phyloP scores from a whole-genome alignment of 805 yeast genomes.

The Hanseniaspora nectarophila region DNA sequence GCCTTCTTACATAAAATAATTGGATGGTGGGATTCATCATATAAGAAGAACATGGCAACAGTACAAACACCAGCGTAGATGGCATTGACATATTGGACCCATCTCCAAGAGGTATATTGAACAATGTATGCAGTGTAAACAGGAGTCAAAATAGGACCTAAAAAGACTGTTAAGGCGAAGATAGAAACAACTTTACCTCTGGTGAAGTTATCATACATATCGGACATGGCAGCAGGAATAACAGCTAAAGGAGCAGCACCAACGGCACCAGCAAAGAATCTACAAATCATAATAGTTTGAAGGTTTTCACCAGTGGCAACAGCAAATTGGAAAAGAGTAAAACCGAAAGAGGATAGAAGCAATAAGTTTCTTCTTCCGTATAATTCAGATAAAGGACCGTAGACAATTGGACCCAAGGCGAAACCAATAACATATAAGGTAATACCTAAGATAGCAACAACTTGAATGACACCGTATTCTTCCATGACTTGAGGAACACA shows the following conservation, averaged over 20 bases:
- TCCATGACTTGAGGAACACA: conserved; percentile 39
- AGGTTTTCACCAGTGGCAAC: conserved; percentile 67
- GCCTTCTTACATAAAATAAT: conserved; percentile 55
- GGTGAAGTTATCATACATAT: conserved; percentile 49
- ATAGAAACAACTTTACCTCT: conserved; percentile 69
- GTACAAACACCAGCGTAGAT: conserved; percentile 38
- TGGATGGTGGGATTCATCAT: conserved; percentile 64
- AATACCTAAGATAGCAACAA: conserved; percentile 63
- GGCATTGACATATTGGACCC: conserved; percentile 65
- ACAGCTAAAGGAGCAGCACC: conserved; percentile 82
- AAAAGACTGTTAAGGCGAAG: conserved; percentile 61
- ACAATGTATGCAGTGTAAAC: conserved; percentile 60
- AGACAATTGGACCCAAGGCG: conserved; percentile 81
- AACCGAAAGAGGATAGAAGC: conserved; percentile 44
- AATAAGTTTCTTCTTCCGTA: conserved; percentile 59
- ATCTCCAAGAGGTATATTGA: conserved; percentile 68
- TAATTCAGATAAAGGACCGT: conserved; percentile 81
- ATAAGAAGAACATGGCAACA: conserved; percentile 31
- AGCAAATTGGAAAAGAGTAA: conserved; percentile 53
- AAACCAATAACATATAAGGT: conserved; percentile 84
- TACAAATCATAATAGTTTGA: conserved; percentile 63
- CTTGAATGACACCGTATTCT: conserved; percentile 48
- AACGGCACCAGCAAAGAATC: conserved; percentile 68
- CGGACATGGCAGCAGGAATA: conserved; percentile 79
- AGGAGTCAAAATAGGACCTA: conserved; percentile 76